A percentile compares a stretch with the other conserved stretches of the same genome.
Conservation (phyloP, 306 rosid genomes). For the Sicyos baderoa region DNA sequence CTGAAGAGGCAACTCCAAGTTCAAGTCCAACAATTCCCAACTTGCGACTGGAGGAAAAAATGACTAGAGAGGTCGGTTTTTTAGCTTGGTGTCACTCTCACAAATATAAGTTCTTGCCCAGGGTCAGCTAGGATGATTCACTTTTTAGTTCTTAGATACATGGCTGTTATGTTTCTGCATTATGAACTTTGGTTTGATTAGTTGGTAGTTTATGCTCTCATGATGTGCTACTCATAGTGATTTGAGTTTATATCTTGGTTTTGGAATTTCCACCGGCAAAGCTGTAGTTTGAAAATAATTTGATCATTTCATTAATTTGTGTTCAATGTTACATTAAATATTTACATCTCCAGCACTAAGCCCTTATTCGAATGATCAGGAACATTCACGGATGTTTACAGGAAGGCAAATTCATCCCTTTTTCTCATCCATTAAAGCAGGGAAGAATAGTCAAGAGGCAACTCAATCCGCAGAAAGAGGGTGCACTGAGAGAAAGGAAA, state of each 20-base stretch:
- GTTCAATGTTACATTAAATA: not conserved
- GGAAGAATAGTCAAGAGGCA: slow-evolving; percentile 34
- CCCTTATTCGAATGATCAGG: slow-evolving; percentile 38
- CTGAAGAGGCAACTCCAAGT: slow-evolving; percentile 23
- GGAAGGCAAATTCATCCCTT: slow-evolving; percentile 67
- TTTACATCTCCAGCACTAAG: slow-evolving; percentile 10
- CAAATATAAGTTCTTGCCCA: not conserved
- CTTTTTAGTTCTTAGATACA: not conserved
- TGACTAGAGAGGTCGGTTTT: slow-evolving; percentile 53
- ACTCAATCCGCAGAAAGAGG: slow-evolving; percentile 25
- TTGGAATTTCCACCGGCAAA: not conserved
- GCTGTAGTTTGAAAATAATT: not conserved
- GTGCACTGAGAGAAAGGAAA: slow-evolving; percentile 22
- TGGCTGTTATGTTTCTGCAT: not conserved
- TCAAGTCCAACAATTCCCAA: slow-evolving; percentile 33
- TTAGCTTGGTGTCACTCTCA: not conserved
- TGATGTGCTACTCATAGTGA: not conserved
- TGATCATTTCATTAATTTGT: not conserved
- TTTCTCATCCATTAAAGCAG: slow-evolving; percentile 43
- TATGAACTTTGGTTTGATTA: not conserved
- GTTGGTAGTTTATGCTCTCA: not conserved
- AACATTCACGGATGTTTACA: slow-evolving; percentile 54
- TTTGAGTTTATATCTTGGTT: not conserved
- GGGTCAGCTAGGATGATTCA: not conserved
- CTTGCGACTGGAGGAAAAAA: slow-evolving; percentile 54